Evolutionary conservation across 1,284 basidiomycete species (phyloP).

Genomic region (Puccinia novopanici): DNA sequence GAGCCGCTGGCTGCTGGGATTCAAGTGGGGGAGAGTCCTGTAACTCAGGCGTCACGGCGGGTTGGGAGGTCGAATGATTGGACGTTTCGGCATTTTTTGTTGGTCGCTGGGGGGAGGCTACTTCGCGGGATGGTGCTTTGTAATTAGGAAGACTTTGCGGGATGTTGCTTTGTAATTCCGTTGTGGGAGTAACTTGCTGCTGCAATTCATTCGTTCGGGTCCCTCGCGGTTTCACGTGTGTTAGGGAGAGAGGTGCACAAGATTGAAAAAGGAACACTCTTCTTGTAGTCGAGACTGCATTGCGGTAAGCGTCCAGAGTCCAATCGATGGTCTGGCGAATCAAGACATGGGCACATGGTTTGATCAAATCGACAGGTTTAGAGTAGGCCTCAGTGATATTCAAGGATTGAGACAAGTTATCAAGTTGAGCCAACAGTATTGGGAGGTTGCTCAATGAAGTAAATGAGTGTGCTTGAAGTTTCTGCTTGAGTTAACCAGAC

Average conservation of each 20-base stretch:
- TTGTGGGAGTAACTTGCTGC: too few species aligned
- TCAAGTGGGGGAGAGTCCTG: too few species aligned
- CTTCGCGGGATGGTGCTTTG: too few species aligned
- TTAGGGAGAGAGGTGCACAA: background rate
- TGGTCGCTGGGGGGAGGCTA: too few species aligned
- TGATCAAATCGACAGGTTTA: constrained; percentile 14
- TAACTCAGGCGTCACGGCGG: too few species aligned
- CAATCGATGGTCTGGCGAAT: constrained; percentile 18
- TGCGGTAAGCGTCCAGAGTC: background rate
- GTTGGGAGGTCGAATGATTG: too few species aligned
- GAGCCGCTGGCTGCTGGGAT: too few species aligned
- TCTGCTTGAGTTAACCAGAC: background rate
- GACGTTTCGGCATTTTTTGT: too few species aligned
- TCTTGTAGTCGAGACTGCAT: background rate
- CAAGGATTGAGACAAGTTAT: background rate
- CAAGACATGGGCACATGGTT: background rate
- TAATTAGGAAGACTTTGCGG: too few species aligned
- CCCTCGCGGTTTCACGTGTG: too few species aligned
- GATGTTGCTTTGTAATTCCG: too few species aligned
- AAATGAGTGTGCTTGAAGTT: background rate
- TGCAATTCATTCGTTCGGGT: too few species aligned
- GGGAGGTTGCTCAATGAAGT: background rate
- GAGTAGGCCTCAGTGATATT: constrained; percentile 6
- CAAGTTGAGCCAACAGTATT: background rate
- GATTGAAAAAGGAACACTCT: background rate